Base-by-base conservation (phyloP, 257 asterid genomes). In the Catharanthus roseus region DNA sequence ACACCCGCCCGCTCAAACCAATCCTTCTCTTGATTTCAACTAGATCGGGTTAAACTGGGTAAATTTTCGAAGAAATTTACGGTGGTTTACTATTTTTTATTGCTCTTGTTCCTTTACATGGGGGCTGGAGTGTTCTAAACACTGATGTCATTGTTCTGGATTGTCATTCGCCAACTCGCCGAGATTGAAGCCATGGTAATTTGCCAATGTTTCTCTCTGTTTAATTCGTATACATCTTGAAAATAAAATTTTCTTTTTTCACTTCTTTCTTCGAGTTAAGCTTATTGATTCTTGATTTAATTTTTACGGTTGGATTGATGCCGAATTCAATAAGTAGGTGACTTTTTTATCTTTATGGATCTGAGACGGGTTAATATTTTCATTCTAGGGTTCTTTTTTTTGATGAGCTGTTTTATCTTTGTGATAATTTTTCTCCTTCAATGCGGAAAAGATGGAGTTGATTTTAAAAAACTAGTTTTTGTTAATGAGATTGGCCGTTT, bases 161-260 rank as follows among this genome's bases (percentile, higher is more conserved):
- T 58, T 66, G 77, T 79, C 49, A 76, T 61, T 71, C 79, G 77
- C 71, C 81, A 73, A 72, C 83, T 79, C 57, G 84, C 79, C 44
- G 86, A 78, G 64, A 70, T 74, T 69, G 84, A 74, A 77, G 61
- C 79, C 75, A 84, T 84, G 88, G 88, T 84, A 77, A 74, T 23
- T 38, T 1, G 54, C 6, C 51, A 31, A 45, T 34, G 18, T 45
- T 29, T 69, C 33, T 38, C n/a, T 33, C 36, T 41, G 10, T 67
- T 49, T 10, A 19, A 10, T 42, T 16, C n/a, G 1, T 7, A 6
- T 4, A 2, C n/a, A 44, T 58, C 39, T 60, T 36, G 6, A 28
- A 12, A 49, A 39, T 34, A 3, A 42, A 24, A 8, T 33, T 60
- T 47, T 64, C 28, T 5, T 9, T 19, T 12, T 29, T 34, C 29